Base-by-base conservation (phyloP, 108 stramenopile species). In the Stephanodiscus triporus region DNA sequence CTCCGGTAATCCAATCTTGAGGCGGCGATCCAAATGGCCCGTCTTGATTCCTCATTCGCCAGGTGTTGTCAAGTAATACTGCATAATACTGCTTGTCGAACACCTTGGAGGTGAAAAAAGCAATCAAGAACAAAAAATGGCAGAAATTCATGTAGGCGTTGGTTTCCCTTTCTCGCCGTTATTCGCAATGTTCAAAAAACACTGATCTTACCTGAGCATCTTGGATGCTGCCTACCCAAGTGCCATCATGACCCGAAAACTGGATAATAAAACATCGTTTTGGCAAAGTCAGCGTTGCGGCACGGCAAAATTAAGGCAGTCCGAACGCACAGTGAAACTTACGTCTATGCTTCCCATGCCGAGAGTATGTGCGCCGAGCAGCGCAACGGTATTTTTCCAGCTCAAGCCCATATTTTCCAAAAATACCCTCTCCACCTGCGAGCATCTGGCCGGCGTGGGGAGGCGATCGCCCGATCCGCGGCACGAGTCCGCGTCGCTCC, bases 371-470 rank as follows among this genome's bases (percentile, higher is more conserved):
- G 60, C 77, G 40, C 82, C 77, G 43, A 83, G 59, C 53, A 78
- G 51, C 29, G 85, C 83, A 29, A 83, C 89, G 0, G 80, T 75
- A 47, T 81, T 75, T 23, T 23, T 71, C 69, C 75, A 76, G 10
- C n/a, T 59, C 26, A 81, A 49, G 4, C 80, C 80, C 37, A 81
- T 48, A 16, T 75, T 50, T 14, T 22, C 40, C 32, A 81, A 58
- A 43, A 81, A 81, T 10, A 66, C 63, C 6, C 38, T 22, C 56
- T 81, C 60, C 4, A 81, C 75, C 27, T 76, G 30, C 4, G 13
- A 19, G 47, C 80, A 81, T 9, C 61, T 61, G 0, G 50, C 36
- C 17, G 74, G 37, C 54, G 22, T 59, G 3, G 80, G 80, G 3
- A 81, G 58, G 14, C 78, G 78, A n/a, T 13, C 14, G 6, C 57